phyloP scores from a whole-genome alignment of 2,329 filamentous ascomycete species.

The Ceratocystis ficicola region DNA sequence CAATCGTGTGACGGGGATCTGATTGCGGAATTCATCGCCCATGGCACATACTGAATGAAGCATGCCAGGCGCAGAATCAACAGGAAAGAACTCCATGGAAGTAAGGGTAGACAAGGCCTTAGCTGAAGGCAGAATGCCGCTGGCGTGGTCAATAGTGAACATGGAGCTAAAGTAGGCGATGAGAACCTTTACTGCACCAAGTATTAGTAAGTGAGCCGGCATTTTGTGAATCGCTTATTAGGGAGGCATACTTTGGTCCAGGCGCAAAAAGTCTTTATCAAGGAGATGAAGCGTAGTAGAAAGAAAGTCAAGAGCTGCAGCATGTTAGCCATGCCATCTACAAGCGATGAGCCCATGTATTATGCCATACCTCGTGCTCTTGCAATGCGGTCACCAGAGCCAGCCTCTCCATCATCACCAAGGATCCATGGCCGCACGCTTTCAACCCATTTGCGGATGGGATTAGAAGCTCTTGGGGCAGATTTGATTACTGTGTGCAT shows the following conservation, averaged over 20 bases:
- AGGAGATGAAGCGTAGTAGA: slow-evolving; percentile 42
- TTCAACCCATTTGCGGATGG: slow-evolving; percentile 44
- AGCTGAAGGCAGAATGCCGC: slow-evolving; percentile 44
- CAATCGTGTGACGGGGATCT: slow-evolving; percentile 40
- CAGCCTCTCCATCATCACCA: slow-evolving; percentile 33
- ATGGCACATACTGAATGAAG: slow-evolving; percentile 39
- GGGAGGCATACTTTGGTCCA: slow-evolving; percentile 36
- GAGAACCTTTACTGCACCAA: slow-evolving; percentile 34
- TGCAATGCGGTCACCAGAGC: slow-evolving; percentile 40
- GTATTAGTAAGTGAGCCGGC: too few species aligned
- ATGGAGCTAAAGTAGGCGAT: slow-evolving; percentile 46
- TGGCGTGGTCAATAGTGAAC: slow-evolving; percentile 48
- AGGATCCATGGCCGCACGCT: slow-evolving; percentile 44
- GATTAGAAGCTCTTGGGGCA: slow-evolving; percentile 34
- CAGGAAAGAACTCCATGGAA: slow-evolving; percentile 41
- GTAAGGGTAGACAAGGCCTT: slow-evolving; percentile 41
- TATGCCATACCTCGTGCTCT: slow-evolving; percentile 38
- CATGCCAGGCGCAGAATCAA: slow-evolving; percentile 38
- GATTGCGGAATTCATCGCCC: slow-evolving; percentile 45
- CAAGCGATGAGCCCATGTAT: slow-evolving; percentile 17
- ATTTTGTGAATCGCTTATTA: too few species aligned
- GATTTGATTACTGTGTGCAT: slow-evolving; percentile 30
- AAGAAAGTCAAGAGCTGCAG: slow-evolving; percentile 43
- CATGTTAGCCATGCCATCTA: neutral
- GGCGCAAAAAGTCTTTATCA: slow-evolving; percentile 35